A percentile compares a stretch with the other conserved stretches of the same genome.
phyloP scores from a whole-genome alignment of 371 early-diverging fungal genomes.

The Apophysomyces ossiformis region DNA sequence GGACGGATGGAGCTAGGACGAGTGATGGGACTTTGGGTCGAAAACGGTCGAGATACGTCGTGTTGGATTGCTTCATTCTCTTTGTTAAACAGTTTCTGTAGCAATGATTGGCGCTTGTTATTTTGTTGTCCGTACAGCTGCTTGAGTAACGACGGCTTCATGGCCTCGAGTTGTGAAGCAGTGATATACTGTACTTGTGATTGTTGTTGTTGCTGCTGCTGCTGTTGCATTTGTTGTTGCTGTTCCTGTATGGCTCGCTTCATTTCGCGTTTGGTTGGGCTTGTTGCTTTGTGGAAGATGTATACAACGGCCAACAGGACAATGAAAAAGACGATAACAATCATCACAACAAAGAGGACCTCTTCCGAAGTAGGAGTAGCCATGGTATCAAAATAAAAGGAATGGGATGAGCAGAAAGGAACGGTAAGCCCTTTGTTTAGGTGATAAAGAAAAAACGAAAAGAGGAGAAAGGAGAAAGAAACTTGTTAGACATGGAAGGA shows the following conservation, averaged over 20 bases:
- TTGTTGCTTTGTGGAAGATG: slow-evolving; percentile 24
- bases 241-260: slow-evolving; percentile 19
- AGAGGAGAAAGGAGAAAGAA: slow-evolving; percentile 8
- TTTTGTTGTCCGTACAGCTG: slow-evolving; percentile 19
- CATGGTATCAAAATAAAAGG: slow-evolving; percentile 19
- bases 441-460: slow-evolving; percentile 9
- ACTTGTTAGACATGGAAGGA: neutral
- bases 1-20: slow-evolving; percentile 19
- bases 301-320: slow-evolving; percentile 21
- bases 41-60: neutral
- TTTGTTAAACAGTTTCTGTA: slow-evolving; percentile 16
- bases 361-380: slow-evolving; percentile 27
- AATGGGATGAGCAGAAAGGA: slow-evolving; percentile 16
- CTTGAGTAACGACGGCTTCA: slow-evolving; percentile 22
- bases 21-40: slow-evolving; percentile 2
- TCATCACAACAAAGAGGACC: slow-evolving; percentile 29
- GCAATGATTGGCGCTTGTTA: slow-evolving; percentile 23
- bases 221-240: slow-evolving; percentile 17
- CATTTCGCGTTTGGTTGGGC: slow-evolving; percentile 19
- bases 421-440: neutral
- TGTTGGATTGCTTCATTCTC: neutral
- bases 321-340: slow-evolving; percentile 28
- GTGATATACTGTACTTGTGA: slow-evolving; percentile 24
- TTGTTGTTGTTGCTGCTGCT: slow-evolving; percentile 27
- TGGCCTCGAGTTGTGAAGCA: slow-evolving; percentile 29